Conservation (phyloP, 1,284 basidiomycete species). For the Testicularia cyperi region DNA sequence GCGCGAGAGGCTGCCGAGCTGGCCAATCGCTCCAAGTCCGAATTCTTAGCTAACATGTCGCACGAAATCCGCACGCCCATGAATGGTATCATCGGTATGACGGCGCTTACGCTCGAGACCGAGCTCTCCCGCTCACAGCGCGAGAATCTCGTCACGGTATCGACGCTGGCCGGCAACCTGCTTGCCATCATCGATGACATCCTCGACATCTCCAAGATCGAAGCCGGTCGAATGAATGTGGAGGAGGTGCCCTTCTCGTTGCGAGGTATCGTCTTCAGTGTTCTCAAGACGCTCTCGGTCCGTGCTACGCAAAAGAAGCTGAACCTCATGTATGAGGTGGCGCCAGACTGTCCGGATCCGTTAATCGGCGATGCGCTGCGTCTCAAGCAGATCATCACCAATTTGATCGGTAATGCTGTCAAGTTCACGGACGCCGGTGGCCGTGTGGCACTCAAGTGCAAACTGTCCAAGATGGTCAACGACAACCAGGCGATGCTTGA, state of each 20-base stretch:
- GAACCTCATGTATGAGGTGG: slow-evolving; percentile 94
- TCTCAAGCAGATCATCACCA: slow-evolving; percentile 60
- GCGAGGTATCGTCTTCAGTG: slow-evolving; percentile 92
- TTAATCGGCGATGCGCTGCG: slow-evolving; percentile 94
- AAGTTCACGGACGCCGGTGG: slow-evolving; percentile 83
- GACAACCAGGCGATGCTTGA: slow-evolving; percentile 81
- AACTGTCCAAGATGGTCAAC: slow-evolving; percentile 69
- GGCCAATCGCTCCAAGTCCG: slow-evolving; percentile 87
- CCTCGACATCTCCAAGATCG: slow-evolving; percentile 63
- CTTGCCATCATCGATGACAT: slow-evolving; percentile 78
- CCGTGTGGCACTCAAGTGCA: slow-evolving; percentile 84
- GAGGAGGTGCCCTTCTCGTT: slow-evolving; percentile 98
- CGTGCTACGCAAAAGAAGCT: slow-evolving; percentile 96
- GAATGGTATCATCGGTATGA: slow-evolving; percentile 93
- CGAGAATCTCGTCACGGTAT: slow-evolving; percentile 93
- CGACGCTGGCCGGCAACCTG: slow-evolving; percentile 87
- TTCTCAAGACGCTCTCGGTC: slow-evolving; percentile 96
- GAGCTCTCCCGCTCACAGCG: slow-evolving; percentile 84
- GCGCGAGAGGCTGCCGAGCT: slow-evolving; percentile 96
- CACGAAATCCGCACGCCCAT: slow-evolving; percentile 61
- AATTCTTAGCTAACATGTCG: slow-evolving; percentile 68
- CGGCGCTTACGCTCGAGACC: slow-evolving; percentile 91
- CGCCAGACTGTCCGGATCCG: slow-evolving; percentile 92
- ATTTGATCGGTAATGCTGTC: slow-evolving; percentile 55
- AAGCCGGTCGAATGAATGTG: slow-evolving; percentile 99